Base-by-base conservation (phyloP, 306 rosid species). In the Mimosa pudica region DNA sequence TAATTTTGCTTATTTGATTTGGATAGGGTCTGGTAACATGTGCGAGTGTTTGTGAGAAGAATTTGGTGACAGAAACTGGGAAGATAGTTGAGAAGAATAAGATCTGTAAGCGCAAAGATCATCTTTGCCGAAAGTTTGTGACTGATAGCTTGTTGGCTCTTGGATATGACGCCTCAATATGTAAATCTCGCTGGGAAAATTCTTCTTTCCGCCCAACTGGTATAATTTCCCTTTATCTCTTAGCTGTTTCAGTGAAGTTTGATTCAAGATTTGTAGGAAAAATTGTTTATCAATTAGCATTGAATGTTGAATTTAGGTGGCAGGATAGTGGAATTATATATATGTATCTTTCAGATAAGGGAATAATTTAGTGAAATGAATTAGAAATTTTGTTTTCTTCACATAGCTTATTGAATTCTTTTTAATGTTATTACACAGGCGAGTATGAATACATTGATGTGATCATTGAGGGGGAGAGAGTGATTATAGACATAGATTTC, bases 101-200 rank as follows among this genome's bases (percentile, higher is more conserved):
- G 84, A 52, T 81, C 65, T 83, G 92, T 75, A 95, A 88, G 80
- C 86, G 88, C 35, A 92, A 92, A 85, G 97, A 91, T 67, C 81
- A 82, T 58, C 55, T 71, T 70, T 87, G 93, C 83, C 87, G 95
- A 77, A 60, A 79, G 77, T 57, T 83, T 47, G 85, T 92, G 10
- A 67, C 84, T 14, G 87, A 91, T 42, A 90, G 87, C 30, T 80
- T 95, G 71, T 74, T 79, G 45, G 87, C 87, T 47, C 83, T 91
- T 35, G 98, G 97, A 77, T 92, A 91, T 74, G 95, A 92, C 77
- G 91, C 98, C 35, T 89, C 92, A 2, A 16, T 91, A 64, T 91
- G 98, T 89, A 92, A 89, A 83, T 89, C 97, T 76, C 93, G 93
- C 70, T 95, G 98, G 98, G 91, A 90, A 63, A 95, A 95, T 83